Evolutionary conservation across 2,329 filamentous ascomycete species (phyloP).

Genomic region (Lojkania enalia): DNA sequence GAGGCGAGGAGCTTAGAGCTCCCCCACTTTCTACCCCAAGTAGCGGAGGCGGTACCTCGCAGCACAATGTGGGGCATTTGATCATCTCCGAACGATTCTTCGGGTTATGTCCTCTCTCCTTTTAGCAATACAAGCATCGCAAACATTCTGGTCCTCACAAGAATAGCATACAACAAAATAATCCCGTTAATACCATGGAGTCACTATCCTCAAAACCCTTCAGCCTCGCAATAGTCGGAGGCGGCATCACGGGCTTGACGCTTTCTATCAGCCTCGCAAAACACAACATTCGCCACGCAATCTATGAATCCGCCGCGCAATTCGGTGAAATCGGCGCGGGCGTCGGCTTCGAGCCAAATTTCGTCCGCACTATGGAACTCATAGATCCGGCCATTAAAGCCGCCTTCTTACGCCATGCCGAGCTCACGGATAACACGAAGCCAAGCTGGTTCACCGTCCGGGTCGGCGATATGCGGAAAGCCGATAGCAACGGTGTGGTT

Average conservation of each 20-base stretch:
- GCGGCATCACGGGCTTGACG: slow-evolving; percentile 61
- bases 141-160: too few relatives aligned
- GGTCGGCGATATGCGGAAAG: slow-evolving; percentile 37
- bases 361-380: slow-evolving; percentile 57
- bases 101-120: too few relatives aligned
- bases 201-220: slow-evolving; percentile 32
- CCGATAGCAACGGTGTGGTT: slow-evolving; percentile 14
- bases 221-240: slow-evolving; percentile 61
- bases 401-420: slow-evolving; percentile 40
- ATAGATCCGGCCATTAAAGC: slow-evolving; percentile 50
- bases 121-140: too few relatives aligned
- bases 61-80: too few relatives aligned
- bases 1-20: too few relatives aligned
- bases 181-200: too few relatives aligned
- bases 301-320: slow-evolving; percentile 60
- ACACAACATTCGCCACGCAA: slow-evolving; percentile 50
- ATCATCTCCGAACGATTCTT: too few relatives aligned
- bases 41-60: too few relatives aligned
- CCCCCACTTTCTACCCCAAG: too few relatives aligned
- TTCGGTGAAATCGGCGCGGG: slow-evolving; percentile 64
- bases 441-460: slow-evolving; percentile 29
- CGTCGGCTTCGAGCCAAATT: slow-evolving; percentile 60
- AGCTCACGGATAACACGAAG: background rate
- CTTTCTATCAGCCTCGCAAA: slow-evolving; percentile 58
- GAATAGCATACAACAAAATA: too few relatives aligned